phyloP scores from a whole-genome alignment of 2,329 filamentous ascomycete species.

The Diplodia intermedia region DNA sequence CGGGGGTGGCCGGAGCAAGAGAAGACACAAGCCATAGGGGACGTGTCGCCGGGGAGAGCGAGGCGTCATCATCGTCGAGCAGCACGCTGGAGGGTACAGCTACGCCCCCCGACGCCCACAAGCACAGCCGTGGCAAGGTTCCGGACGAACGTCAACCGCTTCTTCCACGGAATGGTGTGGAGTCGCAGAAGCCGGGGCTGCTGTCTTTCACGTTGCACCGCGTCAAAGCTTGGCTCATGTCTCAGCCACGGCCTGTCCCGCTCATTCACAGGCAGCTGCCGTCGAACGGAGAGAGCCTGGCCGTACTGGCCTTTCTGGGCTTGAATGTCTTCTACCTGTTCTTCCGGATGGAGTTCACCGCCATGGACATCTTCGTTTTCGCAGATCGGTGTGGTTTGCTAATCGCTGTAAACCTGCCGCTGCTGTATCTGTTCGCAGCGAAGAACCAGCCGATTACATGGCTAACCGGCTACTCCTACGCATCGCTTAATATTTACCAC shows the following conservation, averaged over 20 bases:
- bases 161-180: conserved; percentile 36
- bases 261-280: conserved; percentile 65
- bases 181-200: background rate
- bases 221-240: conserved; percentile 53
- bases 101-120: conserved; percentile 42
- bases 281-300: conserved; percentile 62
- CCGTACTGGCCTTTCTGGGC: conserved; percentile 59
- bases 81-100: conserved; percentile 47
- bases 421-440: conserved; percentile 68
- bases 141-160: conserved; percentile 46
- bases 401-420: conserved; percentile 59
- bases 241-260: conserved; percentile 65
- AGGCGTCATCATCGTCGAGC: conserved; percentile 49
- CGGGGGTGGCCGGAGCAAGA: background rate
- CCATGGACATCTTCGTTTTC: conserved; percentile 62
- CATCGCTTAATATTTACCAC: conserved; percentile 70
- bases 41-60: conserved; percentile 14
- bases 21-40: background rate
- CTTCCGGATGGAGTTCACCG: conserved; percentile 53
- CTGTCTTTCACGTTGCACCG: conserved; percentile 38
- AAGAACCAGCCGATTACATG: conserved; percentile 70
- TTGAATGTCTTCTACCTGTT: conserved; percentile 66
- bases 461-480: conserved; percentile 70
- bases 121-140: conserved; percentile 34
- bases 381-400: conserved; percentile 64